Base-by-base conservation (phyloP, 2,329 filamentous ascomycete genomes). In the Cladosporium phlei region DNA sequence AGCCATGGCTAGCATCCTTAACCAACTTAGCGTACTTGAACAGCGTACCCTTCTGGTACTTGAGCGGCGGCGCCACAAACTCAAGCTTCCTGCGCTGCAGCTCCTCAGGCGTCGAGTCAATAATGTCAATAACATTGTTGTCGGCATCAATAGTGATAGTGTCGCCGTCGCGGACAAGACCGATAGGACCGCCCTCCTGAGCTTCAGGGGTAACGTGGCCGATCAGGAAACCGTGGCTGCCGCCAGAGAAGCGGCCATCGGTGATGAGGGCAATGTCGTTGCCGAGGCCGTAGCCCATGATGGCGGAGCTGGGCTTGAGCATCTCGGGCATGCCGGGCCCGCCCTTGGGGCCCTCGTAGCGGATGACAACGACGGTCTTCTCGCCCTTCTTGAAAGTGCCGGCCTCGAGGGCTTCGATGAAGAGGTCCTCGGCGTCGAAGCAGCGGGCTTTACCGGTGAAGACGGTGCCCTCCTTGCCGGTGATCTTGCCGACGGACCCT, bases 191-290 rank as follows among this genome's bases (percentile, higher is more conserved):
- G 39, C 88, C 88, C 55, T 86, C 86, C 62, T 87, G 83, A 7
- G 88, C 88, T 70, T 95, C 88, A 20, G 88, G 88, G 30, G 90
- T 87, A 52, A 95, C 85, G 68, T 93, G 87, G 1, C 87, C 87
- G 59, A 93, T 91, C 56, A 93, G 72, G 77, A 93, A 93, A 29
- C 87, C 87, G 76, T 93, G 87, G 52, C 80, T 85, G 43, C 86
- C 88, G 48, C 88, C 88, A 7, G 80, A 85, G 74, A 88, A 90
- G 29, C 86, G 80, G 0, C 82, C 82, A 58, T 89, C 84, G 2
- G 85, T 87, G 51, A 88, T 75, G 37, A 88, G 77, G 1, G 85
- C 85, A 11, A 87, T 82, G 56, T 88, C 83, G 59, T 86, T 77
- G 56, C 83, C 83, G 9, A 86, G 75, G 12, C 83, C 83, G 16